Evolutionary conservation across 805 yeast genomes (phyloP).

Genomic region (Zygosaccharomyces pseudorouxii): DNA sequence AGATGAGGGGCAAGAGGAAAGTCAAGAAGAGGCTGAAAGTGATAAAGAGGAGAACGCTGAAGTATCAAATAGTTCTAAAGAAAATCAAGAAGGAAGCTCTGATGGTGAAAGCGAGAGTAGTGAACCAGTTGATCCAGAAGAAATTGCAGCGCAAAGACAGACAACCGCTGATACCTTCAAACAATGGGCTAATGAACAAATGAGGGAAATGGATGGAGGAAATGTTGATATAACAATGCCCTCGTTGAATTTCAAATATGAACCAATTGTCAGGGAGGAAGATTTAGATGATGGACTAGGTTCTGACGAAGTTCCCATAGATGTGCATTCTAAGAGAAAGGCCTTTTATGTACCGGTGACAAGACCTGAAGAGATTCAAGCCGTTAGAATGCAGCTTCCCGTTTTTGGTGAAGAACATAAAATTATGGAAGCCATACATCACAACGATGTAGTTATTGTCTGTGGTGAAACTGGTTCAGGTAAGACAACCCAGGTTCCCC

Average conservation of each 20-base stretch:
- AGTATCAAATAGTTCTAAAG: slow-evolving; percentile 9
- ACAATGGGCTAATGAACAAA: slow-evolving; percentile 80
- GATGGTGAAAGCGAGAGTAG: slow-evolving; percentile 30
- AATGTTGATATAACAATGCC: slow-evolving; percentile 52
- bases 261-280: slow-evolving; percentile 57
- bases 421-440: slow-evolving; percentile 93
- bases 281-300: slow-evolving; percentile 69
- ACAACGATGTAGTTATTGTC: slow-evolving; percentile 81
- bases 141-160: slow-evolving; percentile 29
- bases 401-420: slow-evolving; percentile 86
- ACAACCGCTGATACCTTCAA: slow-evolving; percentile 60
- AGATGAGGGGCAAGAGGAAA: slow-evolving; percentile 14
- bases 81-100: slow-evolving; percentile 6
- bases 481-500: slow-evolving; percentile 97
- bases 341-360: slow-evolving; percentile 65
- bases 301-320: slow-evolving; percentile 57
- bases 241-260: slow-evolving; percentile 44
- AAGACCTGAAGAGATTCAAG: slow-evolving; percentile 63
- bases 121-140: slow-evolving; percentile 29
- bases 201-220: slow-evolving; percentile 59
- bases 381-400: slow-evolving; percentile 68
- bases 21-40: slow-evolving; percentile 27
- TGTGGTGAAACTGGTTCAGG: slow-evolving; percentile 99
- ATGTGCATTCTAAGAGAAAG: slow-evolving; percentile 47
- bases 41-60: slow-evolving; percentile 20